Conservation (phyloP, 805 yeast genomes). For the Ogataea salicorniae region DNA sequence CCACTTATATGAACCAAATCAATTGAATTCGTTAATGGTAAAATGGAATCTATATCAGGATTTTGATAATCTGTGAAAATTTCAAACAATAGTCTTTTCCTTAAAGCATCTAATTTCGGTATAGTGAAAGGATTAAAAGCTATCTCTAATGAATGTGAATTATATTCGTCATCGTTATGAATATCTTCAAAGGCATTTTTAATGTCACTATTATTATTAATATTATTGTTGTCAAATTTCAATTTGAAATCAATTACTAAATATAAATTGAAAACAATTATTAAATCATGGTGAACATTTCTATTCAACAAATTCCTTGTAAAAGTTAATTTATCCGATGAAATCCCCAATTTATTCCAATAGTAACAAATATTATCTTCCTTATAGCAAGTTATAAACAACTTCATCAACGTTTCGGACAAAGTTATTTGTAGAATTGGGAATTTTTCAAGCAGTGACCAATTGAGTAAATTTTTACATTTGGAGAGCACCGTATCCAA, state of each 20-base stretch:
- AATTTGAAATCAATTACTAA: conserved; percentile 9
- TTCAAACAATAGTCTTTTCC: conserved; percentile 9
- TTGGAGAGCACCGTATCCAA: conserved; percentile 16
- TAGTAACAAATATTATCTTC: conserved; percentile 16
- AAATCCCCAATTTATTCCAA: conserved; percentile 20
- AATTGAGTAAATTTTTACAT: conserved; percentile 25
- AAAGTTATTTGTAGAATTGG: conserved; percentile 22
- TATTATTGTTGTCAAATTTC: background rate
- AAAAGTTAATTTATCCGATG: conserved; percentile 8
- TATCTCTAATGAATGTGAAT: conserved; percentile 1
- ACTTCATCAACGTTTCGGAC: conserved; percentile 24
- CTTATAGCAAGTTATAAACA: conserved; percentile 13
- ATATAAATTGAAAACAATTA: conserved; percentile 17
- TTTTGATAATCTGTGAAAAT: conserved; percentile 2
- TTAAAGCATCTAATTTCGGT: conserved; percentile 8
- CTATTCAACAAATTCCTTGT: conserved; percentile 2
- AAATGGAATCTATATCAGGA: conserved; percentile 6
- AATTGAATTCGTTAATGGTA: conserved; percentile 9
- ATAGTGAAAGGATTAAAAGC: conserved; percentile 13
- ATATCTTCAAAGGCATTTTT: no score
- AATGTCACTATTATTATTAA: no score
- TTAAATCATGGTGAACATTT: conserved; percentile 16
- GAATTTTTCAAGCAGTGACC: conserved; percentile 24
- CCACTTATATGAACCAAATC: conserved; percentile 8
- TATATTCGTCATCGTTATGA: background rate